Conservation (phyloP, 495 filamentous ascomycete genomes). For the Oleoguttula mirabilis region DNA sequence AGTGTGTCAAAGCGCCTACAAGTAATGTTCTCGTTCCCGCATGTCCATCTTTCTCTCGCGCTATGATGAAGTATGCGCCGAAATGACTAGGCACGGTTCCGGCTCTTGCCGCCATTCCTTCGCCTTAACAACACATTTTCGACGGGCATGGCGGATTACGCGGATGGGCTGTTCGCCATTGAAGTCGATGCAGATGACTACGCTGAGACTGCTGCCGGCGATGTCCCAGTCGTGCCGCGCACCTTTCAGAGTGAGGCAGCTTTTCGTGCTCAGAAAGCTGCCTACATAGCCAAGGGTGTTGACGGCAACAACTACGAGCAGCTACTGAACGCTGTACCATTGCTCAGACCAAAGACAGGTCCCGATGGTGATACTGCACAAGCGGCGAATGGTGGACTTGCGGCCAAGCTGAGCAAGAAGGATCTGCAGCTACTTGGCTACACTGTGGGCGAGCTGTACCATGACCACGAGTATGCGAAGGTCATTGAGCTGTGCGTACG, state of each 20-base stretch:
- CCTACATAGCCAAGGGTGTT: slow-evolving; percentile 10
- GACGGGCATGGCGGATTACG: slow-evolving; percentile 6
- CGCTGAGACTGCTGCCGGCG: slow-evolving; percentile 11
- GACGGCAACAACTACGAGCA: slow-evolving; percentile 5
- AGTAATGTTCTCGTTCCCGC: too few species aligned
- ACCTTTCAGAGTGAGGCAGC: slow-evolving; percentile 13
- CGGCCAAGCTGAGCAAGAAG: slow-evolving; percentile 10
- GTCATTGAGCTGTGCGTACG: slow-evolving; percentile 10
- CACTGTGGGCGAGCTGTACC: slow-evolving; percentile 20
- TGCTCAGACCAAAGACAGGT: not conserved
- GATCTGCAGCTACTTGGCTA: slow-evolving; percentile 14
- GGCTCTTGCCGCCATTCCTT: too few species aligned
- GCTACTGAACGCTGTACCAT: slow-evolving; percentile 11
- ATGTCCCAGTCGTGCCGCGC: slow-evolving; percentile 5
- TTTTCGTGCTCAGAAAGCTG: slow-evolving; percentile 8
- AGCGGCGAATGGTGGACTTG: not conserved
- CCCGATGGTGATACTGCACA: not conserved
- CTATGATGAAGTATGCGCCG: too few species aligned
- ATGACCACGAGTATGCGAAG: slow-evolving; percentile 4
- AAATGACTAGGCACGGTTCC: too few species aligned
- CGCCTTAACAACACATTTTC: too few species aligned
- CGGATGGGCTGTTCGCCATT: slow-evolving; percentile 10
- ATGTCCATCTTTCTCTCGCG: too few species aligned
- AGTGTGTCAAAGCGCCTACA: too few species aligned
- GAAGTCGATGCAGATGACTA: slow-evolving; percentile 16